Evolutionary conservation across 257 asterid species (phyloP).

Genomic region (Datura wrightii): DNA sequence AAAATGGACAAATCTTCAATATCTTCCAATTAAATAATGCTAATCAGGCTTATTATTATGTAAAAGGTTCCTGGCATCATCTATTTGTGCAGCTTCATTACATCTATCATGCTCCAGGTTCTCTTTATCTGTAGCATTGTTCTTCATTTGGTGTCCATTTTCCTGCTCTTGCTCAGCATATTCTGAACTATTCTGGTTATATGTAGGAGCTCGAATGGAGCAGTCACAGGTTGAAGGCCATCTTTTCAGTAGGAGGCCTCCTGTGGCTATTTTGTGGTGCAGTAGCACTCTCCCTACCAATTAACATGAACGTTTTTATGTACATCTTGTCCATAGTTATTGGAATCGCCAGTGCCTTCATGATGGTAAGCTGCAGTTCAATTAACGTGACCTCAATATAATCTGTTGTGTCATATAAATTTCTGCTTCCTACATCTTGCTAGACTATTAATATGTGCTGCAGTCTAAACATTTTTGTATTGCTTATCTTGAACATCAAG

Average conservation of each 20-base stretch:
- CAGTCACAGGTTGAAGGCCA: constrained; percentile 56
- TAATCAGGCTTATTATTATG: background rate
- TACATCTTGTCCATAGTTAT: constrained; percentile 59
- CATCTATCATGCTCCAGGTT: constrained; percentile 42
- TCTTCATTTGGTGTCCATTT: no score
- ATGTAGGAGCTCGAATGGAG: constrained; percentile 74
- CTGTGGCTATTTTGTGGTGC: constrained; percentile 76
- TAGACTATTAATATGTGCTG: no score
- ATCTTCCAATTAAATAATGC: background rate
- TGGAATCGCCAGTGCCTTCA: no score
- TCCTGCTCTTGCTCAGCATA: no score
- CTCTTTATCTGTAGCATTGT: background rate
- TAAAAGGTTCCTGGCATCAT: constrained; percentile 83
- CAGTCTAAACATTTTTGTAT: no score
- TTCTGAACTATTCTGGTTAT: no score
- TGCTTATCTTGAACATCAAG: no score
- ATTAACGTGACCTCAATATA: no score
- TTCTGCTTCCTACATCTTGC: no score
- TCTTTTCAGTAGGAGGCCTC: constrained; percentile 70
- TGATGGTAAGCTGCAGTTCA: no score
- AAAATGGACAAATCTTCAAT: background rate
- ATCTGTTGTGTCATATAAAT: background rate
- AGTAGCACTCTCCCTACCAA: constrained; percentile 61
- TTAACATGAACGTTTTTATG: constrained; percentile 58
- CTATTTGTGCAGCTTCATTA: constrained; percentile 80